Conservation (phyloP, 1,139 yeast species). For the Saccharomycopsis crataegensis region DNA sequence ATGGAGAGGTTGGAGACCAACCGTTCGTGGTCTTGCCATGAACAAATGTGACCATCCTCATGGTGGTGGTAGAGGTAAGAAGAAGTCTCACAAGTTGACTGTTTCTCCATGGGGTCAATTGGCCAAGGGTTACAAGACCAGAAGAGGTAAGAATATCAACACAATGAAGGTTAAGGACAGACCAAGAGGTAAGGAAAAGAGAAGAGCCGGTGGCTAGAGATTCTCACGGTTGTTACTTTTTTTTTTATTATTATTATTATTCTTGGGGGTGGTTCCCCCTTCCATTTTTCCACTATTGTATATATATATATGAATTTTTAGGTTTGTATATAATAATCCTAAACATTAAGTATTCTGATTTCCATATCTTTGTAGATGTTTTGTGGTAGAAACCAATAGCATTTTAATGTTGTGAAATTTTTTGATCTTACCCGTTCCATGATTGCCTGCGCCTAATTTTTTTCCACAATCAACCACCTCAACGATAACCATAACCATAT, state of each 20-base stretch:
- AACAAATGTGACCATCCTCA: constrained; percentile 97
- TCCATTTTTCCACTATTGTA: neutral
- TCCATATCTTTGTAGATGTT: neutral
- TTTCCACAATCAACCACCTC: too few species aligned
- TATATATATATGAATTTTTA: neutral
- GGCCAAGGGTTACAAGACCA: constrained; percentile 90
- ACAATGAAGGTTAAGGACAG: constrained; percentile 81
- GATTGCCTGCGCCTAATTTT: too few species aligned
- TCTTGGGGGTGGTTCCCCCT: neutral
- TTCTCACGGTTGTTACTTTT: neutral
- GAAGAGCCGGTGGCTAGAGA: constrained; percentile 14
- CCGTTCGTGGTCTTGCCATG: constrained; percentile 98
- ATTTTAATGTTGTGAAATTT: too few species aligned
- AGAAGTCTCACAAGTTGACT: constrained; percentile 89
- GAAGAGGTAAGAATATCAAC: constrained; percentile 81
- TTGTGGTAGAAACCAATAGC: neutral
- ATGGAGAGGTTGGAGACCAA: constrained; percentile 89
- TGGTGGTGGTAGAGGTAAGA: constrained; percentile 99
- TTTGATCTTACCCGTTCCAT: too few species aligned
- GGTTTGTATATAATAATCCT: neutral
- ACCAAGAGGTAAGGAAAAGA: constrained; percentile 46
- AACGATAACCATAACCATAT: neutral
- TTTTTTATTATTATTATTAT: neutral
- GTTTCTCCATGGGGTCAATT: constrained; percentile 95
- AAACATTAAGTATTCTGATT: neutral